Evolutionary conservation across 1,284 basidiomycete species (phyloP), one percentile per base, ranked within the genome.

Genomic region (Cutaneotrichosporon cyanovorans): DNA sequence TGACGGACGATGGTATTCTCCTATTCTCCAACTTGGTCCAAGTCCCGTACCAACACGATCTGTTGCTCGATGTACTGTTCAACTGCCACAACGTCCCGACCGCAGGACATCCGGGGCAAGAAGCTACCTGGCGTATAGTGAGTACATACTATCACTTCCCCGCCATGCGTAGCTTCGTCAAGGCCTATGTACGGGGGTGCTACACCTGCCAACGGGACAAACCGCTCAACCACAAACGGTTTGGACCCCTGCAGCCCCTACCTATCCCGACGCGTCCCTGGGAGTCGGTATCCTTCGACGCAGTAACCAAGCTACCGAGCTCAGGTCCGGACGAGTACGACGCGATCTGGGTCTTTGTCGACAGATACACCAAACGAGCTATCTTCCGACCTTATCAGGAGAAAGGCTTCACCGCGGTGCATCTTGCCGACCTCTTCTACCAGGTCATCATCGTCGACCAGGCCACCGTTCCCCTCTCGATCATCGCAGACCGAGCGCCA

Each of bases 281-380:
- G 63, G 59, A 63, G 33, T 58, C 62, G 1, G 60, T 78, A 3
- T 68, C 70, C 0, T 68, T 77, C 63, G 76, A 79, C 50, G 64
- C 75, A 36, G 76, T 78, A 21, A 59, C 65, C 5, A 66, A 71
- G 15, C 60, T 78, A 1, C 77, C 76, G 0, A 7, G 8, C 8
- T 69, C 66, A 1, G 52, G 58, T 3, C n/a, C n/a, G n/a, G 67
- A n/a, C n/a, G n/a, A 71, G 4, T 73, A 46, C 51, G 59, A 72
- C 40, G 48, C 65, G 7, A 68, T 78, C 5, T 43, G 73, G 0
- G 71, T 75, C 0, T 62, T 77, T 0, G 74, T 73, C 0, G 69
- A 74, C 47, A 42, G 65, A 0, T 60, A 75, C 21, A 73, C 74
- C 5, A 45, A 45, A 18, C 33, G 38, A 31, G 30, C 37, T 3